Percentiles rank a stretch among this genome's conserved stretches.
Conservation (phyloP, 805 yeast genomes). For the Candida chilensis region DNA sequence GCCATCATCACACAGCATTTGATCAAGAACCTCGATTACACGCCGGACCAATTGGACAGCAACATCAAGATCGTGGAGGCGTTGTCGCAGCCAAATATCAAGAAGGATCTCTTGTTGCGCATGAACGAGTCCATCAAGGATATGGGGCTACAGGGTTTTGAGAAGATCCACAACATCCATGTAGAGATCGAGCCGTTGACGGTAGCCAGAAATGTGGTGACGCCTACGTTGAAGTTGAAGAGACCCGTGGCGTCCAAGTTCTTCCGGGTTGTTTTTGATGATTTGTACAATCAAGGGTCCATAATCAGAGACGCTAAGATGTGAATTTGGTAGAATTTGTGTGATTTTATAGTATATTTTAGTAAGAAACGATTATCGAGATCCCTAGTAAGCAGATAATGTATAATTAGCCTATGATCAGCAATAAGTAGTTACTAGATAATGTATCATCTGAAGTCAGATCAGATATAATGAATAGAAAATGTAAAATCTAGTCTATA, state of each 20-base stretch:
- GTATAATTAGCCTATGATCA: too few relatives aligned
- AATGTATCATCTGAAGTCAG: too few relatives aligned
- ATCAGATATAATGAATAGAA: too few relatives aligned
- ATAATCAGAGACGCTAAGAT: too few relatives aligned
- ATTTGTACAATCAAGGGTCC: slow-evolving; percentile 14
- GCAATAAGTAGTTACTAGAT: too few relatives aligned
- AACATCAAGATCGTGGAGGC: slow-evolving; percentile 5
- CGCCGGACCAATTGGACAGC: slow-evolving; percentile 5
- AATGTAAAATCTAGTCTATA: too few relatives aligned
- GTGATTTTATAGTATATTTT: too few relatives aligned
- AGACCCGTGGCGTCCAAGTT: slow-evolving; percentile 20
- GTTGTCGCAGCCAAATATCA: slow-evolving; percentile 9
- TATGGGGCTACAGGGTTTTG: slow-evolving; percentile 15
- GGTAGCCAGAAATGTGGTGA: slow-evolving; percentile 50
- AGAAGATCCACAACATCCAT: slow-evolving; percentile 17
- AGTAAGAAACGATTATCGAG: too few relatives aligned
- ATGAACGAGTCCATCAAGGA: slow-evolving; percentile 12
- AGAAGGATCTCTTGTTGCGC: slow-evolving; percentile 9
- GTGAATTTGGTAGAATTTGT: too few relatives aligned
- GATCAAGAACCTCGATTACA: slow-evolving; percentile 1
- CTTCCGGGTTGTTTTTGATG: slow-evolving; percentile 10
- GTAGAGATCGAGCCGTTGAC: slow-evolving; percentile 24
- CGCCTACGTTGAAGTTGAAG: slow-evolving; percentile 55
- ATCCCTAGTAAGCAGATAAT: too few relatives aligned
- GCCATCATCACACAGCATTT: slow-evolving; percentile 8